Evolutionary conservation across 2,329 filamentous ascomycete species (phyloP).

Genomic region (Trichoderma sp.): DNA sequence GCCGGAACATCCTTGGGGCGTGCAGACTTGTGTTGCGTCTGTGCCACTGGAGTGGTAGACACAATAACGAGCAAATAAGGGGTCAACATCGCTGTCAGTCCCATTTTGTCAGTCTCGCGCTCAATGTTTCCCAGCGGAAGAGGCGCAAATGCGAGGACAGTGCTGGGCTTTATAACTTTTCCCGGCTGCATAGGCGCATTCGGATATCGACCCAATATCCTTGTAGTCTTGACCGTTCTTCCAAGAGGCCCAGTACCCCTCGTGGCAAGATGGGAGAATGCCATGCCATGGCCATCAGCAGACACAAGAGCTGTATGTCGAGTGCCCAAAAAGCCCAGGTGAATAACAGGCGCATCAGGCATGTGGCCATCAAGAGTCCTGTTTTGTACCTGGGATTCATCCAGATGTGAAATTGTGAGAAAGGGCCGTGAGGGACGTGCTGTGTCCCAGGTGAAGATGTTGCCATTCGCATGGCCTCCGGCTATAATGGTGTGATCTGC

Average conservation of each 20-base stretch:
- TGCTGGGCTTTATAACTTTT: conserved; percentile 83
- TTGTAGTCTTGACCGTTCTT: conserved; percentile 81
- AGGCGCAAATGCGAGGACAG: conserved; percentile 87
- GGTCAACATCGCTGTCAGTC: conserved; percentile 91
- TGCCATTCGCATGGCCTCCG: conserved; percentile 83
- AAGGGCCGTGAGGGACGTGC: conserved; percentile 81
- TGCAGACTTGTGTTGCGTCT: conserved; percentile 92
- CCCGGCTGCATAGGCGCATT: conserved; percentile 62
- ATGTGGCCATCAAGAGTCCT: conserved; percentile 81
- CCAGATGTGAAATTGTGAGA: conserved; percentile 78
- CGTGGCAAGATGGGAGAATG: conserved; percentile 94
- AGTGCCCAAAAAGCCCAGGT: conserved; percentile 93
- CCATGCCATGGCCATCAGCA: conserved; percentile 93
- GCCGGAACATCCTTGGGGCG: conserved; percentile 88
- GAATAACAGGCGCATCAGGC: conserved; percentile 73
- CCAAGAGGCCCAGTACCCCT: conserved; percentile 85
- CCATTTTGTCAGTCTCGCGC: conserved; percentile 81
- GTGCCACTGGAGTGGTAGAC: conserved; percentile 92
- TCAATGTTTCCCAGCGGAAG: conserved; percentile 94
- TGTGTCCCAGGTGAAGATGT: conserved; percentile 97
- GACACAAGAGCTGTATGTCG: conserved; percentile 93
- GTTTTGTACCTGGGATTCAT: conserved; percentile 63
- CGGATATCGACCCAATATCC: conserved; percentile 90
- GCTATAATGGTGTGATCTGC: conserved; percentile 92
- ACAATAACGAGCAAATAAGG: conserved; percentile 96